Conservation (phyloP, 768 basidiomycete species). For the Psilocybe cubensis region DNA sequence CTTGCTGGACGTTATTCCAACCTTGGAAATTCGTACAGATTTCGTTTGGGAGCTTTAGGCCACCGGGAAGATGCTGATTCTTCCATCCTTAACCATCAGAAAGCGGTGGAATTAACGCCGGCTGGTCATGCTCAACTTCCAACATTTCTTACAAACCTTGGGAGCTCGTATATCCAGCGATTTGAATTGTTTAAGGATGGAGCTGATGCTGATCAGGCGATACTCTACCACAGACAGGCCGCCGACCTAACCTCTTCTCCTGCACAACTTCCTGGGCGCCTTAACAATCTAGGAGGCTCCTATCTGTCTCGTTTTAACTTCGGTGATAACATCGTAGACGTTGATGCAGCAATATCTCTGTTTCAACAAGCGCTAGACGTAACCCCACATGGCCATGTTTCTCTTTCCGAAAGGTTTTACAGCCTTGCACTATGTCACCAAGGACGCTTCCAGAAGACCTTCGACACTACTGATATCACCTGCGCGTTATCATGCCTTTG, state of each 20-base stretch:
- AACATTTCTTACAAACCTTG: conserved; percentile 16
- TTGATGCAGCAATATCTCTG: conserved; percentile 2
- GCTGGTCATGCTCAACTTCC: conserved; percentile 22
- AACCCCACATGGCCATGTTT: conserved; percentile 4
- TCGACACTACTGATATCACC: conserved; percentile 4
- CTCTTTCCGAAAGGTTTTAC: not conserved
- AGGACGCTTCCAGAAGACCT: not conserved
- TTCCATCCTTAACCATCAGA: conserved; percentile 13
- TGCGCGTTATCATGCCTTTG: conserved; percentile 11
- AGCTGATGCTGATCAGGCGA: not conserved
- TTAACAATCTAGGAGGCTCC: conserved; percentile 3
- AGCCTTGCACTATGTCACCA: not conserved
- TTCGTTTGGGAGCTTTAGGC: not conserved
- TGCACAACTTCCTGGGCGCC: not conserved
- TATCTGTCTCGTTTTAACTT: not conserved
- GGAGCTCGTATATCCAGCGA: not conserved
- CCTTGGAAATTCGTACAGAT: not conserved
- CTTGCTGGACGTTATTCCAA: too few species aligned
- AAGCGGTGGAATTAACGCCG: conserved; percentile 23
- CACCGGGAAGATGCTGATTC: conserved; percentile 10
- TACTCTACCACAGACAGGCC: not conserved
- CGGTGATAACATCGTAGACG: not conserved
- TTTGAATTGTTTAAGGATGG: not conserved
- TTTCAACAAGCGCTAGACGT: conserved; percentile 1
- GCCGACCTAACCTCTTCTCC: not conserved